Evolutionary conservation across 2,329 filamentous ascomycete species (phyloP), one percentile per base, ranked within the genome.

Genomic region (Colletotrichum aenigma): DNA sequence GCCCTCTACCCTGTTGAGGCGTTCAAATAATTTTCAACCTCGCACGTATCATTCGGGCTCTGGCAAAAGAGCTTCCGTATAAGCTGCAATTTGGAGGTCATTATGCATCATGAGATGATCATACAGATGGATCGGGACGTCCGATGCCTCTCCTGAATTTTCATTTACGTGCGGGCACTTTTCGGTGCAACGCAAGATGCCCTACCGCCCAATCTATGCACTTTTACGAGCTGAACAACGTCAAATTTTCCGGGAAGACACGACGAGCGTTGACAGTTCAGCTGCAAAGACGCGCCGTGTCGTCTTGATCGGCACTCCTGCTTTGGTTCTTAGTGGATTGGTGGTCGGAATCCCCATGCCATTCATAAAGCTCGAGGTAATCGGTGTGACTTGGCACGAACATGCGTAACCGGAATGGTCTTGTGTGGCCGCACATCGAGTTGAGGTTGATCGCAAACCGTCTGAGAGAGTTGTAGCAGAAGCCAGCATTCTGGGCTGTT

Each of bases 101-200:
- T 12, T 2, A 12, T 21, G 43, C 43, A 52, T 52, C n/a, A 52
- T 52, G 2, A 38, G 36, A 38, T 52, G 4, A 52, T 52, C 10
- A 13, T 52, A 12, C 10, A 21, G 12, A 21, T 13, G 16, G 43
- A 21, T 52, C n/a, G 43, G n/a, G 10, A 2, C 43, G n/a, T 52
- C 43, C n/a, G 43, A 21, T 21, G 12, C 43, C 10, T 52, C 43
- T 52, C 43, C n/a, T 48, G 10, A 52, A 21, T 52, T 52, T 52
- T 21, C 43, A 52, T 13, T 7, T 52, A 21, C n/a, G 0, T 0
- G 6, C 12, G n/a, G n/a, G n/a, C 43, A 21, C 3, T 52, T 0
- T 52, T 13, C n/a, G 13, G 4, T 7, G n/a, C n/a, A 0, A 21
- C 6, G n/a, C n/a, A 48, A 48, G 43, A 48, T 21, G 2, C 10